Conservation (phyloP, 371 early-diverging fungal species). For the Funneliformis caledonium region DNA sequence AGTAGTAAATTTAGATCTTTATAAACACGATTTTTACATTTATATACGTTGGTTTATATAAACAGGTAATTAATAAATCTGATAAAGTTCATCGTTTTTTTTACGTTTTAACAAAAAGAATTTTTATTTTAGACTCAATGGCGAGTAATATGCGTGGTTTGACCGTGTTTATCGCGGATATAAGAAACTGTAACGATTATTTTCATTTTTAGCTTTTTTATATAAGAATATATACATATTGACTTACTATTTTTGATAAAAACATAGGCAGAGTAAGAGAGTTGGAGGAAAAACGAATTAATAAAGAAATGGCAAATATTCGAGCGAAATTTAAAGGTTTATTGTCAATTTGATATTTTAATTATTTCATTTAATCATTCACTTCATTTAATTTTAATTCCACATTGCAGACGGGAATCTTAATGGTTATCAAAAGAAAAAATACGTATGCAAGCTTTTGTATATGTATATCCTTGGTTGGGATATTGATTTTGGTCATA, state of each 20-base stretch:
- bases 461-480: slow-evolving; percentile 99
- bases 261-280: slow-evolving; percentile 90
- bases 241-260: not conserved
- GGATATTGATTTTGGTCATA: slow-evolving; percentile 97
- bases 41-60: no score
- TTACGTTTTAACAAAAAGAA: no score
- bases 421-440: slow-evolving; percentile 97
- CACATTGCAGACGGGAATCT: slow-evolving; percentile 72
- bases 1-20: no score
- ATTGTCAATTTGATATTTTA: not conserved
- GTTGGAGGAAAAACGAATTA: slow-evolving; percentile 95
- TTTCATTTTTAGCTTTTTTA: not conserved
- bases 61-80: no score
- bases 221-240: not conserved
- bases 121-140: slow-evolving; percentile 26
- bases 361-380: not conserved
- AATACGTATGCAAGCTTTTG: slow-evolving; percentile 96
- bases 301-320: slow-evolving; percentile 98
- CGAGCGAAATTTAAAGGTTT: slow-evolving; percentile 96
- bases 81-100: no score
- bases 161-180: slow-evolving; percentile 88
- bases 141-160: slow-evolving; percentile 75
- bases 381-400: slow-evolving; percentile 16
- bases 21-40: no score
- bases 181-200: slow-evolving; percentile 55